These are phyloP conservation scores for Sanghuangporus sanghuang DNA, from an alignment of 1,284 basidiomycete species.

Conservation along the genomic window DNA sequence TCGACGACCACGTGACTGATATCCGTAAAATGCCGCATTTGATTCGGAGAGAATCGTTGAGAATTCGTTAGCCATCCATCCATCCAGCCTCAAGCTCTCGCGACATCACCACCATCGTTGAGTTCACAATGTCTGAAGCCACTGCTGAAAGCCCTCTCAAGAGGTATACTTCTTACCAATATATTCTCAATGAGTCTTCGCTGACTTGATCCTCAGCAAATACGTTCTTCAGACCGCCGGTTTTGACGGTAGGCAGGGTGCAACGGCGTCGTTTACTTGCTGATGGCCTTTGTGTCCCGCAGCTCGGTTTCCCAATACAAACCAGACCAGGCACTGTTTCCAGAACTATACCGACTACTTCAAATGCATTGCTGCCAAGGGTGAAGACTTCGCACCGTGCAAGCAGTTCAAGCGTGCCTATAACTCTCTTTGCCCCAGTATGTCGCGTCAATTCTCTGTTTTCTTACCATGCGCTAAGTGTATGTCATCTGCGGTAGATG, in stretches of 20 bases:
- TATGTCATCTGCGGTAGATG: conserved; percentile 43
- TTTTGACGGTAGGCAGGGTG: conserved; percentile 63
- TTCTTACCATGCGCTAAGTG: conserved; percentile 10
- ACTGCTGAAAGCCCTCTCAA: conserved; percentile 33
- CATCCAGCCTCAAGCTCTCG: not conserved
- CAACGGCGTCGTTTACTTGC: not conserved
- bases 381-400: conserved; percentile 96
- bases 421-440: conserved; percentile 96
- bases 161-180: conserved; percentile 39
- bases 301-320: conserved; percentile 94
- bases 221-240: conserved; percentile 81
- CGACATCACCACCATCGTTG: not conserved
- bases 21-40: not conserved
- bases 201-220: conserved; percentile 46
- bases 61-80: too few relatives aligned
- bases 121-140: conserved; percentile 56
- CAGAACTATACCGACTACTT: conserved; percentile 98
- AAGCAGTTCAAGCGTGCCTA: conserved; percentile 98
- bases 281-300: conserved; percentile 6
- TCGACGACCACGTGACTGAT: not conserved
- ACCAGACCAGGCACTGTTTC: conserved; percentile 94
- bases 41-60: conserved; percentile 2
- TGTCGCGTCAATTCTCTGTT: conserved; percentile 33
- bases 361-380: conserved; percentile 96
- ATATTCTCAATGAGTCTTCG: conserved; percentile 10